phyloP scores from a whole-genome alignment of 1,139 yeast genomes.

The Suhomyces chickasaworum region DNA sequence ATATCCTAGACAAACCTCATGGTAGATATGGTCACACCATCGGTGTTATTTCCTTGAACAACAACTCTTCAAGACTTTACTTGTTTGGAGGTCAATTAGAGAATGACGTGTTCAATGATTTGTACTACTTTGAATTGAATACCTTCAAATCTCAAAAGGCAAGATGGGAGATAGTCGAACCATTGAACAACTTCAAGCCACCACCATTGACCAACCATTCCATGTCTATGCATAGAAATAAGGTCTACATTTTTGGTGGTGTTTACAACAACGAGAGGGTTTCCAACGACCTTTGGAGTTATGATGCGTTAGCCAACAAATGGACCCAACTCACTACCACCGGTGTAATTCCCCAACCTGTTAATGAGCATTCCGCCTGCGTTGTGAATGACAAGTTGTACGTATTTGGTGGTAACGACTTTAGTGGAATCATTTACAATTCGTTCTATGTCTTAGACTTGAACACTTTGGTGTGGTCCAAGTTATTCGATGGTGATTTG shows the following conservation, averaged over 20 bases:
- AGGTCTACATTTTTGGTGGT: slow-evolving; percentile 86
- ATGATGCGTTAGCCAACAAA: slow-evolving; percentile 64
- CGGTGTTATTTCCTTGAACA: slow-evolving; percentile 59
- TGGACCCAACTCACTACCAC: slow-evolving; percentile 61
- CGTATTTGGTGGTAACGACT: slow-evolving; percentile 87
- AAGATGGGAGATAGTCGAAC: slow-evolving; percentile 75
- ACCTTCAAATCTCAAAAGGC: slow-evolving; percentile 85
- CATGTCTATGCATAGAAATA: slow-evolving; percentile 77
- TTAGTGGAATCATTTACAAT: slow-evolving; percentile 69
- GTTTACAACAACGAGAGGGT: slow-evolving; percentile 81
- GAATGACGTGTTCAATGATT: slow-evolving; percentile 80
- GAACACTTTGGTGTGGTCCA: slow-evolving; percentile 71
- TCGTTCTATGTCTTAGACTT: slow-evolving; percentile 78
- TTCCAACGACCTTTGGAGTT: slow-evolving; percentile 79
- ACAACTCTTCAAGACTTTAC: slow-evolving; percentile 71
- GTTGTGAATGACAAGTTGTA: slow-evolving; percentile 79
- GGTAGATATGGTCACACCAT: slow-evolving; percentile 95
- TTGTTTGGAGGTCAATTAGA: slow-evolving; percentile 96
- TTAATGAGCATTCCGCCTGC: slow-evolving; percentile 90
- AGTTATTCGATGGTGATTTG: slow-evolving; percentile 48
- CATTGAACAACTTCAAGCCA: slow-evolving; percentile 59
- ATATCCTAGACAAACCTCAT: slow-evolving; percentile 78
- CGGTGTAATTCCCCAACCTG: slow-evolving; percentile 77
- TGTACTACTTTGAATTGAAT: slow-evolving; percentile 83
- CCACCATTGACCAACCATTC: slow-evolving; percentile 94